Evolutionary conservation across 2,329 filamentous ascomycete species (phyloP), one percentile per base, ranked within the genome.

Genomic region (Chlorencoelia australis): DNA sequence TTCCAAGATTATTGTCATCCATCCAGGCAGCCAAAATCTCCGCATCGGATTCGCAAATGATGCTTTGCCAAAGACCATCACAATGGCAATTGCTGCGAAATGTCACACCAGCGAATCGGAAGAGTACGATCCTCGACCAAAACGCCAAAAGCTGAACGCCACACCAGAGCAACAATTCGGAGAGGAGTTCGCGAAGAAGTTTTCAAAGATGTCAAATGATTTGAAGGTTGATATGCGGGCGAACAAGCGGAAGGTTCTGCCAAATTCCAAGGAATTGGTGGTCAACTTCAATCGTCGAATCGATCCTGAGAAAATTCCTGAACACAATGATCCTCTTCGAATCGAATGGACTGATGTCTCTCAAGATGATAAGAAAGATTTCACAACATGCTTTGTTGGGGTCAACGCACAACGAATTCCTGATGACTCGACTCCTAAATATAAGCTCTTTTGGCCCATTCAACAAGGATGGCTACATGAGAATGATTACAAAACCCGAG

Each of bases 231-330:
- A 86, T 34, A 94, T 96, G 84, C 79, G 89, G 43, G 75, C 78
- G 48, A 94, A 94, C 63, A 96, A 96, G 68, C 79, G 86, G 55
- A 83, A 94, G 57, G 88, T 95, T 11, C 64, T 96, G 33, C 91
- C 91, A n/a, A 96, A 96, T 57, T 95, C 88, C 0, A 94, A 94
- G 59, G 91, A 98, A 55, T 68, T 95, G 40, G 89, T 95, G 1
- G 77, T 88, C 46, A 96, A 94, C 55, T 96, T 84, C 69, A 98
- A 98, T 60, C 76, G 83, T 35, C 75, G 85, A 31, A 83, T 79
- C 1, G 77, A 82, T 21, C 80, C 86, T 5, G 91, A 96, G 49
- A 73, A 81, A 32, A 96, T 98, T 42, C 80, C 83, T 4, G 83
- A 91, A 53, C 91, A 96, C 62, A 98, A 96, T 56, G 91, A 98